Conservation (phyloP, 2,329 filamentous ascomycete species). For the Pseudogymnoascus sp. region DNA sequence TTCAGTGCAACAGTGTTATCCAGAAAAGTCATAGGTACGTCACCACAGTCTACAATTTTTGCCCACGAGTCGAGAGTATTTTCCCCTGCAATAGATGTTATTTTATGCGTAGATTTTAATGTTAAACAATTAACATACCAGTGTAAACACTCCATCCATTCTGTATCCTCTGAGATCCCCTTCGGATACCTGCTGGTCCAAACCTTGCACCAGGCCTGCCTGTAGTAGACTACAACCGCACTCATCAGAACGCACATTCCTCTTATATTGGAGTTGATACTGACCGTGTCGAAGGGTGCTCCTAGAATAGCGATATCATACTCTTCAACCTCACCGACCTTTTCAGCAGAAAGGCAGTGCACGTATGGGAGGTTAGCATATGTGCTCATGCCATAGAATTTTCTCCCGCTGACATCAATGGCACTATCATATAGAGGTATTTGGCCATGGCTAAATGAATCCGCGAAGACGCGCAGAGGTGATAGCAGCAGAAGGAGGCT, state of each 20-base stretch:
- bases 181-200: slow-evolving; percentile 28
- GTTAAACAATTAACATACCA: slow-evolving; percentile 25
- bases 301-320: slow-evolving; percentile 36
- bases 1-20: slow-evolving; percentile 30
- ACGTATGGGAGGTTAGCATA: slow-evolving; percentile 15
- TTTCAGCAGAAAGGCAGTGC: slow-evolving; percentile 6
- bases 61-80: slow-evolving; percentile 36
- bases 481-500: not conserved
- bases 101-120: slow-evolving; percentile 15
- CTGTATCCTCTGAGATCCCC: slow-evolving; percentile 26
- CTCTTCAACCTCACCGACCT: not conserved
- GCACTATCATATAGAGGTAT: not conserved
- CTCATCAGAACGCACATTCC: not conserved
- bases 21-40: slow-evolving; percentile 38
- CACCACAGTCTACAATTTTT: slow-evolving; percentile 42
- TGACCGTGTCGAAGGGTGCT: slow-evolving; percentile 42
- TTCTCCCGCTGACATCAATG: not conserved
- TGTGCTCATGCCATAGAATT: slow-evolving; percentile 12
- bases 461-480: not conserved
- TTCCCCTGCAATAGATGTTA: slow-evolving; percentile 22
- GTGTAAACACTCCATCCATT: slow-evolving; percentile 34
- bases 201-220: slow-evolving; percentile 31
- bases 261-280: not conserved
- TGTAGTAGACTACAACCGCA: slow-evolving; percentile 10
- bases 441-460: not conserved